These are phyloP conservation scores for Claviceps spartinae DNA, from an alignment of 2,329 filamentous ascomycete species.

Conservation along the genomic window DNA sequence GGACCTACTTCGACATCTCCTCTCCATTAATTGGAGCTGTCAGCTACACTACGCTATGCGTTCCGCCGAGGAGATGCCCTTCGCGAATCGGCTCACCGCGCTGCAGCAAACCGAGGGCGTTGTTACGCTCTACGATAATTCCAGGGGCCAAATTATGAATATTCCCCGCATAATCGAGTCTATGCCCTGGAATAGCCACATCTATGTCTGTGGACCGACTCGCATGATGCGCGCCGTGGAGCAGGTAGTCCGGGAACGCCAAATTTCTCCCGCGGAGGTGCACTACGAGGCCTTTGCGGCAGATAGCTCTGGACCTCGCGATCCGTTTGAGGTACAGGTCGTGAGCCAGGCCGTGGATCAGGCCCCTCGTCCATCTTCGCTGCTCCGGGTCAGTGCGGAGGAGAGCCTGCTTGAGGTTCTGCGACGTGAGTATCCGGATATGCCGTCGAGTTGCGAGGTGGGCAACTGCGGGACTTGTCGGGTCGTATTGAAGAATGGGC, in stretches of 20 bases:
- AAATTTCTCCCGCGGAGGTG: slow-evolving; percentile 35
- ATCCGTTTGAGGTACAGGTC: slow-evolving; percentile 46
- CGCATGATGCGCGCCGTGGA: slow-evolving; percentile 41
- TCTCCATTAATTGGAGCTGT: slow-evolving; percentile 33
- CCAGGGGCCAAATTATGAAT: slow-evolving; percentile 37
- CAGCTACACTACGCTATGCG: slow-evolving; percentile 47
- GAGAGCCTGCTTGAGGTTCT: slow-evolving; percentile 38
- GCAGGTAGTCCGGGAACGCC: slow-evolving; percentile 24
- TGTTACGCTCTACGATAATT: slow-evolving; percentile 36
- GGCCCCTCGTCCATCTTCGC: slow-evolving; percentile 6
- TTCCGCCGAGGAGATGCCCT: slow-evolving; percentile 38
- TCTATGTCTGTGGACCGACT: slow-evolving; percentile 48
- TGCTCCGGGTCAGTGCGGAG: slow-evolving; percentile 32
- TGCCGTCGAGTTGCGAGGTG: slow-evolving; percentile 38
- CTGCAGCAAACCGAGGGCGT: slow-evolving; percentile 24
- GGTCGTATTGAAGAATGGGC: slow-evolving; percentile 26
- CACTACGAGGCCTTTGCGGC: slow-evolving; percentile 48
- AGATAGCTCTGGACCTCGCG: slow-evolving; percentile 30
- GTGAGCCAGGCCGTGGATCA: slow-evolving; percentile 20
- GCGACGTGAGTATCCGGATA: slow-evolving; percentile 25
- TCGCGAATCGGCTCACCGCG: slow-evolving; percentile 30
- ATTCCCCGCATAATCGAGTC: slow-evolving; percentile 33
- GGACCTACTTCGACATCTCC: slow-evolving; percentile 27
- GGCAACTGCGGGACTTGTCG: slow-evolving; percentile 42
- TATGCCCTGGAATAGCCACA: slow-evolving; percentile 38